Percentiles rank a stretch among this genome's conserved stretches.
Evolutionary conservation across 805 yeast species (phyloP).

Genomic region (Pichia deserticola): DNA sequence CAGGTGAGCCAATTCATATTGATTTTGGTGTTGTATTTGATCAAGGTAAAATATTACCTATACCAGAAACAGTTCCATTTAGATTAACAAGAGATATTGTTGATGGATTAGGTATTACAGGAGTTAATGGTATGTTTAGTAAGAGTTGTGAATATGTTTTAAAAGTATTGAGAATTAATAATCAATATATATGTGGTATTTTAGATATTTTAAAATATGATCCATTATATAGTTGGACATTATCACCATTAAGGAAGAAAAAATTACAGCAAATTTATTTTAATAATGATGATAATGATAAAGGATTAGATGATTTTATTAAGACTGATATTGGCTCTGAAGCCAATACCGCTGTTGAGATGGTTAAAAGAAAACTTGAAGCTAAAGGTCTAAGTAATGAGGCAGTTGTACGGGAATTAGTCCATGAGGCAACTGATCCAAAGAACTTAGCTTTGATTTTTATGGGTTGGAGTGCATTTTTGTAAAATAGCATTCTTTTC

Average conservation of each 20-base stretch:
- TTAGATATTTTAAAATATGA: constrained; percentile 85
- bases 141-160: constrained; percentile 69
- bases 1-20: constrained; percentile 93
- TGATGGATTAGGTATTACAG: constrained; percentile 90
- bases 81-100: constrained; percentile 82
- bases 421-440: constrained; percentile 65
- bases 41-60: constrained; percentile 74
- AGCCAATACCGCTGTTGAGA: constrained; percentile 70
- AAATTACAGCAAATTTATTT: constrained; percentile 39
- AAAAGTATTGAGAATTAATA: constrained; percentile 55
- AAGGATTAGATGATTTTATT: constrained; percentile 14
- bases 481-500: constrained; percentile 22
- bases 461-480: constrained; percentile 81
- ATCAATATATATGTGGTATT: constrained; percentile 68
- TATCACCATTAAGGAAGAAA: constrained; percentile 64
- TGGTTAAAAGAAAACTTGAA: constrained; percentile 61
- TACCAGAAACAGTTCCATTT: constrained; percentile 94
- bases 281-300: constrained; percentile 12
- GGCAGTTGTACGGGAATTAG: constrained; percentile 75
- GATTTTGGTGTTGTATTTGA: constrained; percentile 96
- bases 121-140: constrained; percentile 69
- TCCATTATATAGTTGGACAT: constrained; percentile 87
- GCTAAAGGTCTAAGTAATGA: constrained; percentile 70
- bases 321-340: constrained; percentile 43
- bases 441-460: constrained; percentile 67